Conservation (phyloP, 495 filamentous ascomycete genomes). For the Aspergillus saccharolyticus region DNA sequence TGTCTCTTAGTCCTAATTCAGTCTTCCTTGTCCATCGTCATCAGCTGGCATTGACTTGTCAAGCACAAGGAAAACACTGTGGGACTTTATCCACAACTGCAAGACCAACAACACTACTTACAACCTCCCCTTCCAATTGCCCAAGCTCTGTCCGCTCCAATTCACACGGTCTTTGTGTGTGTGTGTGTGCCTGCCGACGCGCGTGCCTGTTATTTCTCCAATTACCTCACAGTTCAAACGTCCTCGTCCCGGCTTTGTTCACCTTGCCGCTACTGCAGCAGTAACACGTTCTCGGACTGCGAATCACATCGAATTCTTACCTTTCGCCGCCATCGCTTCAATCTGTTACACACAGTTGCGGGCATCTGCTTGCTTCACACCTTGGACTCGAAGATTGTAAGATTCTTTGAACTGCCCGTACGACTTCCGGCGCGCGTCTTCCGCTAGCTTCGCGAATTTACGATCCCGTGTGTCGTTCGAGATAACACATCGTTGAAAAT, state of each 20-base stretch:
- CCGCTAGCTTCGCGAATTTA: constrained; percentile 7
- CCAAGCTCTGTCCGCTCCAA: constrained; percentile 9
- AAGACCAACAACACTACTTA: too few relatives aligned
- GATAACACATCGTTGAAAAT: constrained; percentile 41
- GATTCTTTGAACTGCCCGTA: constrained; percentile 3
- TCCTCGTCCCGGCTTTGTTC: not conserved
- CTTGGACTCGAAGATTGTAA: constrained; percentile 10
- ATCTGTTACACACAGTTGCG: not conserved
- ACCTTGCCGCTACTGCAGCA: not conserved
- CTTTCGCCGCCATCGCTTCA: not conserved
- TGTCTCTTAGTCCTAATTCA: constrained; percentile 14
- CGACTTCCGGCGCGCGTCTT: constrained; percentile 4
- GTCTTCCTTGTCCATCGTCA: constrained; percentile 25
- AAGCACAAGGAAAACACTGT: constrained; percentile 30
- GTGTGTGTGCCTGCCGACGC: constrained; percentile 10
- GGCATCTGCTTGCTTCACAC: not conserved
- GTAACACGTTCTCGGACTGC: not conserved
- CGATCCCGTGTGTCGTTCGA: constrained; percentile 3
- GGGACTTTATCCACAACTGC: constrained; percentile 5
- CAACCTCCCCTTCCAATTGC: constrained; percentile 3
- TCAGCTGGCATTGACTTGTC: constrained; percentile 54
- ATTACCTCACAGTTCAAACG: constrained; percentile 17
- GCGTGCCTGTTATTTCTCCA: constrained; percentile 17
- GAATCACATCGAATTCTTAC: not conserved
- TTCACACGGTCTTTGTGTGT: constrained; percentile 16